Base-by-base conservation (phyloP, 2,329 filamentous ascomycete genomes). In the Rhynchosporium agropyri region DNA sequence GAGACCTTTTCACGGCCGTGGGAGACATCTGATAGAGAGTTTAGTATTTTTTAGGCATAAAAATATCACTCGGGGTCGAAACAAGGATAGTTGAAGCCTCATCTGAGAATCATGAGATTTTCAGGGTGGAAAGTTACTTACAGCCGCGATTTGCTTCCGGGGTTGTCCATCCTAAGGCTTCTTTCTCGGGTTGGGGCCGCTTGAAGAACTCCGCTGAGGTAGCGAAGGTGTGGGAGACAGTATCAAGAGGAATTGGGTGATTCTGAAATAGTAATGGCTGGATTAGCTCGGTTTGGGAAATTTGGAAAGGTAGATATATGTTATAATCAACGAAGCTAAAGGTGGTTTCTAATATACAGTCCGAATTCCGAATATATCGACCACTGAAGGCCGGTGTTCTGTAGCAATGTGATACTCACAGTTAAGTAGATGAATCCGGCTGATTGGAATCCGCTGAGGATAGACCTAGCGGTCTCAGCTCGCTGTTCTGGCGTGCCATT, bases 401-500 rank as follows among this genome's bases (percentile, higher is more conserved):
- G 29, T 55, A 15, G 10, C 28, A 26, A 31, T 15, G 1, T 20
- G 20, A 29, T 8, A 42, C 57, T 50, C 51, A 59, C 57, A 70
- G 88, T 88, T 45, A 96, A 84, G 77, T 97, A 97, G 73, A 97
- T 84, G 80, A 97, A 97, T 62, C 93, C 93, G 2, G 92, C 90
- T 1, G 84, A 88, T 71, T 92, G 89, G 79, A 97, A 96, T 48
- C 91, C 92, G 59, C 86, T 74, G 12, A 94, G 86, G 69, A 97
- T 87, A 46, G 89, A 85, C 59, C 85, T 77, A 28, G 92, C 92
- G 1, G 90, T 86, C 49, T 82, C 77, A 57, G 82, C 78, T 69
- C 88, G 89, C 68, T 89, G 79, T 9, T 80, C 71, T 0, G 83
- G 78, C 26, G 82, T 81, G 40, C 89, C 89, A 62, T 81, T 76